Conservation (phyloP, 257 asterid species). For the Prunella vulgaris region DNA sequence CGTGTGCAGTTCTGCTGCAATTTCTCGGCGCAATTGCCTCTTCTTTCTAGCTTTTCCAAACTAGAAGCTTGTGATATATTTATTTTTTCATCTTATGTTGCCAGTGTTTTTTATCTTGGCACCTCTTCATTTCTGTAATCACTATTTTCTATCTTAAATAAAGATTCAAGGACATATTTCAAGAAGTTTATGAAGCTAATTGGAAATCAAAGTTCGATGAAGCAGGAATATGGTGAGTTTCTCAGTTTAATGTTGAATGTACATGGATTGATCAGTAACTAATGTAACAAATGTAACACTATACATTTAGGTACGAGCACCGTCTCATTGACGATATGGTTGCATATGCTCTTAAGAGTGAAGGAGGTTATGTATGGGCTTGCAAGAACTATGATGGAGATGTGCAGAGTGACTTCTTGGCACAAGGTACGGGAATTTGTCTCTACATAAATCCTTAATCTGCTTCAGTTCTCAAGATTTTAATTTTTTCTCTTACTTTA, state of each 20-base stretch:
- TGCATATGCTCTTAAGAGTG: conserved; percentile 97
- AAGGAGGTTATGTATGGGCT: conserved; percentile 99
- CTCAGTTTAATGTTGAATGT: background rate
- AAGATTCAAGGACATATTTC: conserved; percentile 98
- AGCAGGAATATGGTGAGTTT: conserved; percentile 83
- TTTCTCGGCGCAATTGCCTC: background rate
- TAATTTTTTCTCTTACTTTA: background rate
- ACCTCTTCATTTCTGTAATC: conserved; percentile 3
- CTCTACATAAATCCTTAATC: background rate
- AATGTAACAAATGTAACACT: background rate
- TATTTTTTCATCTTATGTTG: background rate
- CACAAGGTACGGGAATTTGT: conserved; percentile 60
- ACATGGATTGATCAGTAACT: background rate
- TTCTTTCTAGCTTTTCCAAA: background rate
- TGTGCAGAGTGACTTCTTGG: conserved; percentile 98
- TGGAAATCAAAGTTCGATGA: conserved; percentile 89
- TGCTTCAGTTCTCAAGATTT: background rate
- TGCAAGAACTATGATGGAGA: conserved; percentile 99
- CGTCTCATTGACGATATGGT: conserved; percentile 99
- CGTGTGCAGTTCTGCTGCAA: background rate
- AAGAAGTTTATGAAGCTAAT: conserved; percentile 77
- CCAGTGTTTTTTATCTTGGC: background rate
- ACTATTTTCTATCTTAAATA: conserved; percentile 8
- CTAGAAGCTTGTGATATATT: background rate
- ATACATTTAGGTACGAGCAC: conserved; percentile 77